These are phyloP conservation scores for Geotrichum restrictum DNA, from an alignment of 1,139 yeast genomes.

Conservation along the genomic window DNA sequence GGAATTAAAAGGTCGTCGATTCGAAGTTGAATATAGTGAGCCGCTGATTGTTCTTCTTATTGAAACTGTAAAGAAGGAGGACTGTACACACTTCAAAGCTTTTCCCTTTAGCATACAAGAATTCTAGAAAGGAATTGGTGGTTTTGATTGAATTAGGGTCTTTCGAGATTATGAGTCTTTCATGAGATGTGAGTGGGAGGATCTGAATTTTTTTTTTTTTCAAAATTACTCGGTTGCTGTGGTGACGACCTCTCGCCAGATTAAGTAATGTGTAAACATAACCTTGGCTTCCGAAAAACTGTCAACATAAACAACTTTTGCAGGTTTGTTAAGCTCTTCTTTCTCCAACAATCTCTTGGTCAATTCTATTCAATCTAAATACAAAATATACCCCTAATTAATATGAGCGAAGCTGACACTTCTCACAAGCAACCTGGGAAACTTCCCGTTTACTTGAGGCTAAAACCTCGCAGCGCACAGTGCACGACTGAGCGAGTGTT, in stretches of 20 bases:
- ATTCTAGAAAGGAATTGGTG: neutral
- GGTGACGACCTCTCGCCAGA: conserved; percentile 1
- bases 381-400: neutral
- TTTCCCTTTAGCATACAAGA: conserved; percentile 1
- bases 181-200: neutral
- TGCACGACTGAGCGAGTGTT: conserved; percentile 23
- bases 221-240: conserved; percentile 9
- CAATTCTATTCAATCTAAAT: neutral
- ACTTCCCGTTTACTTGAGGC: conserved; percentile 39
- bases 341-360: neutral
- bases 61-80: neutral
- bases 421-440: conserved; percentile 16
- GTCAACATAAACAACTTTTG: conserved; percentile 7
- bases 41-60: neutral
- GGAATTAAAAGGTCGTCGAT: neutral
- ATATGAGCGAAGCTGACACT: conserved; percentile 5
- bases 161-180: conserved; percentile 9
- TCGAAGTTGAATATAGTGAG: neutral
- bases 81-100: neutral
- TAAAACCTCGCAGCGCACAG: conserved; percentile 34
- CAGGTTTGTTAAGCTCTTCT: too few species aligned
- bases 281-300: neutral
- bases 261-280: neutral
- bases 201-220: conserved; percentile 1
- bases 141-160: neutral